Conservation (phyloP, 495 filamentous ascomycete species). For the Aspergillus haitiensis region DNA sequence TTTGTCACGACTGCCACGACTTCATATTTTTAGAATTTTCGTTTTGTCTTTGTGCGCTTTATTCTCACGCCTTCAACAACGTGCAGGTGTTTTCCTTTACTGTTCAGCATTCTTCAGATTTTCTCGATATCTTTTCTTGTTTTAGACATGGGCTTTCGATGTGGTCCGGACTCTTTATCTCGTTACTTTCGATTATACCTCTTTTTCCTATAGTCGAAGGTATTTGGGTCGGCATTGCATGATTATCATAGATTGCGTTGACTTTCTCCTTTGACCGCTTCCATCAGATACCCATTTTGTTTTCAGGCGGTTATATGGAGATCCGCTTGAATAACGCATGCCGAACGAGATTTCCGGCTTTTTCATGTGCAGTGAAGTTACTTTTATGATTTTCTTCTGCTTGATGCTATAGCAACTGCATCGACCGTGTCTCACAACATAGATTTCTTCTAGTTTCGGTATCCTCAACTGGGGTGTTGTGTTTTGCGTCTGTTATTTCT, state of each 20-base stretch:
- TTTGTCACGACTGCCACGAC: conserved; percentile 54
- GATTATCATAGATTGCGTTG: conserved; percentile 82
- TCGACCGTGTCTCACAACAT: conserved; percentile 46
- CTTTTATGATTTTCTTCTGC: conserved; percentile 49
- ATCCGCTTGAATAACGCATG: conserved; percentile 47
- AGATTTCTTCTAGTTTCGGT: conserved; percentile 53
- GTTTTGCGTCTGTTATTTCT: conserved; percentile 20
- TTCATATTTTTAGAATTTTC: conserved; percentile 30
- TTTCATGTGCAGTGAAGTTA: conserved; percentile 44
- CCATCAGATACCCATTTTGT: conserved; percentile 60
- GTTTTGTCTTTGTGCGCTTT: conserved; percentile 25
- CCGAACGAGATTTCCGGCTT: conserved; percentile 44
- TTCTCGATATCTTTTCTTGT: conserved; percentile 31
- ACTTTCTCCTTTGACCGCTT: conserved; percentile 55
- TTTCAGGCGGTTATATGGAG: conserved; percentile 43
- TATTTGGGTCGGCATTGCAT: conserved; percentile 55
- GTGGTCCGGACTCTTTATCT: conserved; percentile 42
- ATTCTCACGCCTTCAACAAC: conserved; percentile 26
- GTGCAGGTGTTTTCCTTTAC: conserved; percentile 31
- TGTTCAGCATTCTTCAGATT: conserved; percentile 31
- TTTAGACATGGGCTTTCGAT: conserved; percentile 48
- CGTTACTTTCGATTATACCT: conserved; percentile 39
- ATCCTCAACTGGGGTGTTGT: conserved; percentile 49
- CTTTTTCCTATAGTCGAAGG: conserved; percentile 34
- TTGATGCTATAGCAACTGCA: conserved; percentile 47